Base-by-base conservation (phyloP, 441 rosid genomes). In the Metrosideros polymorpha region DNA sequence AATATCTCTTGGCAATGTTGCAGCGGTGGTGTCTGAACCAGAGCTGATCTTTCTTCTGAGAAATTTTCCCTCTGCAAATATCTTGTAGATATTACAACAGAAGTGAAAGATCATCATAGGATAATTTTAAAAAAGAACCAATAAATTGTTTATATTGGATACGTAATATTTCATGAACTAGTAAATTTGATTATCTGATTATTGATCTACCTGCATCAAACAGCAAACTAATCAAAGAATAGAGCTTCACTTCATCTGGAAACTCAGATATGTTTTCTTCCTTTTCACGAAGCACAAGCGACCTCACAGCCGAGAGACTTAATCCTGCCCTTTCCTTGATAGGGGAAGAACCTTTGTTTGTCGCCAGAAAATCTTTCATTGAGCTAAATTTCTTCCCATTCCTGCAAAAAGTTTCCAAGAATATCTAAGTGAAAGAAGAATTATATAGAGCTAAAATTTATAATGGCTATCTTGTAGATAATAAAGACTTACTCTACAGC, bases 251-350 rank as follows among this genome's bases (percentile, higher is more conserved):
- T 87, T 96, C 94, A 85, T 93, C 94, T 87, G 91, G 95, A 89
- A 91, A 91, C 89, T 92, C 92, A 54, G 94, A 91, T 49, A 90
- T 86, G 83, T 93, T 96, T 84, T 94, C 98, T 88, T 95, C 99
- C 91, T 94, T 98, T 86, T 96, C 99, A 90, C 98, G 97, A 90
- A 93, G 95, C 89, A 98, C 95, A 86, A 98, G 91, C 27, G 96
- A 96, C 93, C 92, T 98, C 90, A 98, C 95, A 14, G 95, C 99
- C 82, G 97, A 95, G 86, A 98, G 94, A 91, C 94, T 95, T 92
- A 96, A 90, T 88, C 96, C 94, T 47, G 97, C 91, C 86, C 95
- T 94, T 88, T 98, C 99, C 93, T 88, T 92, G 82, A 90, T 90
- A 39, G 99, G 99, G 83, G 99, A 98, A 89, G 98, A 95, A 88